These are phyloP conservation scores for Leccinum pellstonianum DNA, from an alignment of 768 basidiomycete genomes.

Conservation along the genomic window DNA sequence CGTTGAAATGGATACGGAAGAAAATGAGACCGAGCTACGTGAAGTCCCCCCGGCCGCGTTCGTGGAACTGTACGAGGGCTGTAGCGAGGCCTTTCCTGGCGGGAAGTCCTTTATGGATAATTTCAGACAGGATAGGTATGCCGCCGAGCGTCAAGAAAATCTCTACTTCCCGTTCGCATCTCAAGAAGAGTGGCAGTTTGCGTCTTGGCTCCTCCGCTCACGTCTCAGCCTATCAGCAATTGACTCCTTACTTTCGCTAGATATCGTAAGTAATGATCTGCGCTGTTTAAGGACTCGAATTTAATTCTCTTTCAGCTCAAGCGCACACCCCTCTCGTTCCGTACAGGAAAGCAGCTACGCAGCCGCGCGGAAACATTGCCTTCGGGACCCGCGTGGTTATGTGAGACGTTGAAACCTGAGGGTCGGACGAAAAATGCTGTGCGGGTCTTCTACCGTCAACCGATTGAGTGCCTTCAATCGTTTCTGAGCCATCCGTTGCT, in stretches of 20 bases:
- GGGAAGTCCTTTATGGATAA: constrained; percentile 26
- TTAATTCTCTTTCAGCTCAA: neutral
- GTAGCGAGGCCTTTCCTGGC: neutral
- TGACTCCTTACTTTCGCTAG: neutral
- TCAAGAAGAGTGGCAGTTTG: neutral
- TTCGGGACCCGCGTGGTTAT: neutral
- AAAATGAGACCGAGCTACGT: neutral
- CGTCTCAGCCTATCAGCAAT: neutral
- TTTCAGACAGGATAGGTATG: constrained; percentile 27
- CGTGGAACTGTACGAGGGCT: neutral
- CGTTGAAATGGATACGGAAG: neutral
- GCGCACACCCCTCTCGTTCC: neutral
- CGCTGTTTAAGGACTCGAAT: neutral
- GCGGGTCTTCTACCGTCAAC: neutral
- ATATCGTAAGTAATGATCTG: neutral
- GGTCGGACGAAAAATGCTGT: neutral
- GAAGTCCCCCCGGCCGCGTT: neutral
- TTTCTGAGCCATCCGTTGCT: neutral
- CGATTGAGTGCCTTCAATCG: neutral
- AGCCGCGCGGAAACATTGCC: neutral
- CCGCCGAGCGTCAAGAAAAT: constrained; percentile 19
- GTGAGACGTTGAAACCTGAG: neutral
- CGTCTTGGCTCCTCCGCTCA: neutral
- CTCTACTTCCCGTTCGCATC: neutral
- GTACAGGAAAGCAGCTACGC: neutral